Percentiles rank a stretch among this genome's conserved stretches.
These are phyloP conservation scores for Pilobolus umbonatus DNA, from an alignment of 192 early-diverging fungal genomes.

Conservation along the genomic window DNA sequence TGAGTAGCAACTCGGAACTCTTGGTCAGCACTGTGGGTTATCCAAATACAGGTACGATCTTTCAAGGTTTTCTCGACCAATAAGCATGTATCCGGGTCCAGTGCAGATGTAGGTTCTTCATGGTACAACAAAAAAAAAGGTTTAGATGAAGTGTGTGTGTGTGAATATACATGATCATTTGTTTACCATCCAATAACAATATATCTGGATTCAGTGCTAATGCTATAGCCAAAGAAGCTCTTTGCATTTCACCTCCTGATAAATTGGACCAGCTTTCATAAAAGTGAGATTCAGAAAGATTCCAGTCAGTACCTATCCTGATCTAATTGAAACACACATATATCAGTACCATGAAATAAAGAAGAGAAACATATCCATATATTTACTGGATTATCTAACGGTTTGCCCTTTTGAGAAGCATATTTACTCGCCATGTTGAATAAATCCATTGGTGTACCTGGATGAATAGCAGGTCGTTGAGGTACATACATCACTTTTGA, in stretches of 20 bases:
- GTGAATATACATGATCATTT: not conserved
- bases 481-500: conserved; percentile 81
- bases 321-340: conserved; percentile 24
- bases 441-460: conserved; percentile 74
- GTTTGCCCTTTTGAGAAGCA: conserved; percentile 37
- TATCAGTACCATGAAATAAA: not conserved
- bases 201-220: conserved; percentile 70
- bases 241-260: conserved; percentile 85
- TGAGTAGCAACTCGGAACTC: conserved; percentile 50
- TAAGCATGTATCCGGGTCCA: conserved; percentile 66
- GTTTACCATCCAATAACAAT: conserved; percentile 71
- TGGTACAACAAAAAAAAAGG: no score
- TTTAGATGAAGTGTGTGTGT: not conserved
- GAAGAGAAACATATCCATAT: not conserved
- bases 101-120: conserved; percentile 76
- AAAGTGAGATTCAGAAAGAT: conserved; percentile 63
- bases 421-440: conserved; percentile 53
- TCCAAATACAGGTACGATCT: conserved; percentile 66
- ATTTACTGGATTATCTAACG: conserved; percentile 56
- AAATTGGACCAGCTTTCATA: conserved; percentile 68
- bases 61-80: conserved; percentile 73
- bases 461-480: conserved; percentile 65
- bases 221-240: conserved; percentile 75
- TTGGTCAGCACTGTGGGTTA: conserved; percentile 74
- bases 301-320: conserved; percentile 63